Evolutionary conservation across 805 yeast genomes (phyloP).

Genomic region (Sungouiella thailandica): DNA sequence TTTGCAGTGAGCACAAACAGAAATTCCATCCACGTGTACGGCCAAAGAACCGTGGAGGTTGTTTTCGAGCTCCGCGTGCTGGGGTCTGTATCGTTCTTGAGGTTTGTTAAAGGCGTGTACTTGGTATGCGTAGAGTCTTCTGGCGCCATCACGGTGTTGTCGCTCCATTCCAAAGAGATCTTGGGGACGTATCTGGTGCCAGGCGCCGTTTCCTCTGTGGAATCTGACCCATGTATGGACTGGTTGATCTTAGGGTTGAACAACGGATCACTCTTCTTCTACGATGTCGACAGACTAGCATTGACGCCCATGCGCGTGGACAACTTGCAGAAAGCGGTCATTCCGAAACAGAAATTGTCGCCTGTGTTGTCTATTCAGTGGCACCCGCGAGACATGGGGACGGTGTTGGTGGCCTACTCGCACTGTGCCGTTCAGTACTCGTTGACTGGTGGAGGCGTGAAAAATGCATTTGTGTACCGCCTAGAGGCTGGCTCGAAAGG

Average conservation of each 20-base stretch:
- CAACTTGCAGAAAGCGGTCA: constrained; percentile 59
- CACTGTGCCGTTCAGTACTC: constrained; percentile 68
- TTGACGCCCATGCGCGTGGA: constrained; percentile 63
- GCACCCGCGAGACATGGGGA: constrained; percentile 88
- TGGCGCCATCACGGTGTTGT: constrained; percentile 61
- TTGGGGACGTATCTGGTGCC: constrained; percentile 60
- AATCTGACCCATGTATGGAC: constrained; percentile 81
- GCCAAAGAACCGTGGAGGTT: constrained; percentile 76
- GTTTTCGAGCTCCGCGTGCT: constrained; percentile 50
- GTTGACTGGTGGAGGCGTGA: constrained; percentile 54
- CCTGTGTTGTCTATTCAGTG: constrained; percentile 65
- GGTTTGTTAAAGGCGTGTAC: constrained; percentile 77
- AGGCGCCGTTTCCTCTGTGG: constrained; percentile 62
- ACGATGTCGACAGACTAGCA: constrained; percentile 74
- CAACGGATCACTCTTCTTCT: constrained; percentile 68
- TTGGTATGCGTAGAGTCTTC: constrained; percentile 65
- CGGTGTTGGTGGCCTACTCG: constrained; percentile 67
- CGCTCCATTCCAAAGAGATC: constrained; percentile 58
- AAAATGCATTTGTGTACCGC: constrained; percentile 53
- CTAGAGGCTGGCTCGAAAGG: constrained; percentile 70
- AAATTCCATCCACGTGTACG: constrained; percentile 74
- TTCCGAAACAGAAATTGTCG: constrained; percentile 55
- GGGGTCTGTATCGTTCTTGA: constrained; percentile 48
- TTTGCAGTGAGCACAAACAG: constrained; percentile 72
- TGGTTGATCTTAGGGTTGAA: constrained; percentile 78